phyloP scores from a whole-genome alignment of 2,329 filamentous ascomycete species.

The Talaromyces marneffei region DNA sequence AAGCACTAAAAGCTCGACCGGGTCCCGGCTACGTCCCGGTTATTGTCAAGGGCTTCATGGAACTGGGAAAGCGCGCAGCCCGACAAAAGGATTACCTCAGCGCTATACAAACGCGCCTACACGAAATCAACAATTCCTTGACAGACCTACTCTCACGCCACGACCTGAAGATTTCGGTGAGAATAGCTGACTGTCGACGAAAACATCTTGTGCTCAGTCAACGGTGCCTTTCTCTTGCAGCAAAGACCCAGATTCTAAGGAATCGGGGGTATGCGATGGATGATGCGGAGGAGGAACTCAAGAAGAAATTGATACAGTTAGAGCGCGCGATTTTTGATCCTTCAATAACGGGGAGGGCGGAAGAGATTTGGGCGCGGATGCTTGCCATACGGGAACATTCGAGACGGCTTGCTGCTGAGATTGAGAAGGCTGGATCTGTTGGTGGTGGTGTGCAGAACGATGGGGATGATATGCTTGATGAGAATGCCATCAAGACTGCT shows the following conservation, averaged over 20 bases:
- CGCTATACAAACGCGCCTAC: slow-evolving; percentile 53
- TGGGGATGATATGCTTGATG: slow-evolving; percentile 46
- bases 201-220: slow-evolving; percentile 56
- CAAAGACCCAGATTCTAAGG: slow-evolving; percentile 58
- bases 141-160: slow-evolving; percentile 55
- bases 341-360: slow-evolving; percentile 53
- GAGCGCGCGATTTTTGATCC: slow-evolving; percentile 57
- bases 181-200: slow-evolving; percentile 53
- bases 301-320: slow-evolving; percentile 55
- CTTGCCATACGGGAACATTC: slow-evolving; percentile 55
- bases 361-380: slow-evolving; percentile 65
- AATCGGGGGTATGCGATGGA: slow-evolving; percentile 63
- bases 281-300: slow-evolving; percentile 56
- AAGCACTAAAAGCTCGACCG: slow-evolving; percentile 56
- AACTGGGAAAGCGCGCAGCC: slow-evolving; percentile 53
- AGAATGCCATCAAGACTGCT: slow-evolving; percentile 53
- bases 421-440: slow-evolving; percentile 49
- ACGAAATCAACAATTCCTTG: slow-evolving; percentile 61
- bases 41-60: slow-evolving; percentile 54
- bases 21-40: slow-evolving; percentile 54
- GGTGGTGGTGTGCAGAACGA: slow-evolving; percentile 28
- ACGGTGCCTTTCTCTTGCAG: slow-evolving; percentile 55
- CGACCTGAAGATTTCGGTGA: slow-evolving; percentile 54
- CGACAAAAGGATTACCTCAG: slow-evolving; percentile 54
- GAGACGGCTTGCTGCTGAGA: slow-evolving; percentile 54